A percentile compares a stretch with the other conserved stretches of the same genome.
phyloP scores from a whole-genome alignment of 805 yeast genomes.

The Sungouiella blattae region DNA sequence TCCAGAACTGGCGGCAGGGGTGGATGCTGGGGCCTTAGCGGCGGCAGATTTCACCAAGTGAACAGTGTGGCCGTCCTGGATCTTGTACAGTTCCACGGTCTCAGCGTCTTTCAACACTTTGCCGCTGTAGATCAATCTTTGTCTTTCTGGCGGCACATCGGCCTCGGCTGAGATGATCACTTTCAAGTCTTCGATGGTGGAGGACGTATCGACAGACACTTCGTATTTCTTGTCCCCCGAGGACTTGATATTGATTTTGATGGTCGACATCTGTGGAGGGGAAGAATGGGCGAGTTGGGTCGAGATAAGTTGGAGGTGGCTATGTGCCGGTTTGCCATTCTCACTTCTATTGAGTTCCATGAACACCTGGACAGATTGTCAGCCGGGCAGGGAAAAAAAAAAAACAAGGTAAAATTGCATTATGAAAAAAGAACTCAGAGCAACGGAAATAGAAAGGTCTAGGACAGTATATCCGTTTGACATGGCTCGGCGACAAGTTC shows the following conservation, averaged over 20 bases:
- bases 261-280: slow-evolving; percentile 19
- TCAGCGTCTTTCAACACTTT: slow-evolving; percentile 86
- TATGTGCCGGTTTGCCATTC: no score
- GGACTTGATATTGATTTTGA: slow-evolving; percentile 36
- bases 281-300: not conserved
- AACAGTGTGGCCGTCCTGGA: slow-evolving; percentile 81
- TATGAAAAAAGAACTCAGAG: no score
- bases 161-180: slow-evolving; percentile 55
- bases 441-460: no score
- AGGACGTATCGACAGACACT: slow-evolving; percentile 48
- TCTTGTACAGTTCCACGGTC: slow-evolving; percentile 68
- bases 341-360: no score
- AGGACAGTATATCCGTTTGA: no score
- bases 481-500: no score
- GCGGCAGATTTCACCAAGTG: slow-evolving; percentile 84
- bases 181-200: slow-evolving; percentile 69
- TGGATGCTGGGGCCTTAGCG: slow-evolving; percentile 27
- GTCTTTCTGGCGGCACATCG: slow-evolving; percentile 71
- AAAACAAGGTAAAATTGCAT: no score
- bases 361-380: no score
- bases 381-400: no score
- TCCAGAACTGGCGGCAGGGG: slow-evolving; percentile 16
- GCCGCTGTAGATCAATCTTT: slow-evolving; percentile 90
- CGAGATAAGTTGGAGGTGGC: not conserved
- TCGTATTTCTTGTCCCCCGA: slow-evolving; percentile 82